These are phyloP conservation scores for Angophora floribunda DNA, from an alignment of 345 rosid genomes.

Conservation along the genomic window DNA sequence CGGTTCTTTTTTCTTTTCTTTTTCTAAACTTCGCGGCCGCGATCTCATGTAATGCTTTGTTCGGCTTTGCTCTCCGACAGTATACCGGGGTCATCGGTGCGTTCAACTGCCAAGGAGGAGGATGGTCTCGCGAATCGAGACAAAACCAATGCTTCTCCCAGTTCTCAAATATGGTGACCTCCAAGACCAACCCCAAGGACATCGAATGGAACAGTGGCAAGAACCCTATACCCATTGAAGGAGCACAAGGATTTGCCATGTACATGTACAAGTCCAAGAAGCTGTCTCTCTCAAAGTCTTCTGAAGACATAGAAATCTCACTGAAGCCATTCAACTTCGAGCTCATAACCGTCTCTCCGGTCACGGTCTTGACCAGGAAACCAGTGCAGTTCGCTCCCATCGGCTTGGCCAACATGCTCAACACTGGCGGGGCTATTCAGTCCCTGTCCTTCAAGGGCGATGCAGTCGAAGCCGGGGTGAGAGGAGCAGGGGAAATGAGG, in stretches of 20 bases:
- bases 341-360: constrained; percentile 71
- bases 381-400: constrained; percentile 66
- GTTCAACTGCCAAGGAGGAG: constrained; percentile 99
- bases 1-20: neutral
- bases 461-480: constrained; percentile 32
- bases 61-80: constrained; percentile 17
- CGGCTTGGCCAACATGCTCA: constrained; percentile 86
- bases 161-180: constrained; percentile 37
- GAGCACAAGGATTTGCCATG: constrained; percentile 48
- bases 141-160: constrained; percentile 65
- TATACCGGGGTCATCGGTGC: constrained; percentile 73
- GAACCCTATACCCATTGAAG: constrained; percentile 62
- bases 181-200: constrained; percentile 47
- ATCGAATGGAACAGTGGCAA: constrained; percentile 85
- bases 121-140: constrained; percentile 77
- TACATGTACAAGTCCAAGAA: constrained; percentile 67
- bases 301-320: constrained; percentile 40
- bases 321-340: constrained; percentile 76
- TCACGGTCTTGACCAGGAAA: constrained; percentile 26
- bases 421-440: constrained; percentile 74
- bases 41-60: neutral
- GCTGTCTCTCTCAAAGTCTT: constrained; percentile 38
- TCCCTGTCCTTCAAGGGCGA: constrained; percentile 26
- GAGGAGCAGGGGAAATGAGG: constrained; percentile 68
- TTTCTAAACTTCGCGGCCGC: neutral